Percentiles rank a stretch among this genome's conserved stretches.
phyloP scores from a whole-genome alignment of 192 early-diverging fungal genomes.

The Backusella liffmaniae region DNA sequence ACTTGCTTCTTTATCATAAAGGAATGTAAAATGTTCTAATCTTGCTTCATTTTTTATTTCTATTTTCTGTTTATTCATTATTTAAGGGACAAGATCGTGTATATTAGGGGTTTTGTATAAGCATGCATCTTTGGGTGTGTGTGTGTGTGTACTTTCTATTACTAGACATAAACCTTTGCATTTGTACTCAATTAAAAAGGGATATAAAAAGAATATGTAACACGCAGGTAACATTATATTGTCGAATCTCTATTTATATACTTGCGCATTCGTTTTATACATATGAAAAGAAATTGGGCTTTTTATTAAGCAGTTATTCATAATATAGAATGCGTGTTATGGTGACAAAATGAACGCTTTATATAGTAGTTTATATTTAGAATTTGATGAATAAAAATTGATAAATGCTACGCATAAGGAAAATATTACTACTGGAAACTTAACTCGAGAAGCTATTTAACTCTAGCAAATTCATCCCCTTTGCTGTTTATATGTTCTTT shows the following conservation, averaged over 20 bases:
- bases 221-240: constrained; percentile 2
- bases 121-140: not conserved
- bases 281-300: not conserved
- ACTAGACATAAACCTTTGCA: not conserved
- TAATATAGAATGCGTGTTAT: not conserved
- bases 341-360: not conserved
- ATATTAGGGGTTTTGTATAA: not conserved
- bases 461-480: not conserved
- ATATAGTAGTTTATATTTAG: too few species aligned
- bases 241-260: not conserved
- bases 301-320: not conserved
- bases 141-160: not conserved
- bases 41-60: not conserved
- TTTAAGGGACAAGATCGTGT: not conserved
- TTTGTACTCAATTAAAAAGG: not conserved
- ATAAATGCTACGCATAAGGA: not conserved
- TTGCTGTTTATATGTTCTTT: not conserved
- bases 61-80: not conserved
- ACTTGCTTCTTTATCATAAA: not conserved
- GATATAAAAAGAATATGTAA: constrained; percentile 3
- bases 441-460: not conserved
- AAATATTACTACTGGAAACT: not conserved
- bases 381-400: too few species aligned
- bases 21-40: not conserved
- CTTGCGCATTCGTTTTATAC: not conserved